Conservation (phyloP, 805 yeast genomes). For the Jamesozyma gamospora region DNA sequence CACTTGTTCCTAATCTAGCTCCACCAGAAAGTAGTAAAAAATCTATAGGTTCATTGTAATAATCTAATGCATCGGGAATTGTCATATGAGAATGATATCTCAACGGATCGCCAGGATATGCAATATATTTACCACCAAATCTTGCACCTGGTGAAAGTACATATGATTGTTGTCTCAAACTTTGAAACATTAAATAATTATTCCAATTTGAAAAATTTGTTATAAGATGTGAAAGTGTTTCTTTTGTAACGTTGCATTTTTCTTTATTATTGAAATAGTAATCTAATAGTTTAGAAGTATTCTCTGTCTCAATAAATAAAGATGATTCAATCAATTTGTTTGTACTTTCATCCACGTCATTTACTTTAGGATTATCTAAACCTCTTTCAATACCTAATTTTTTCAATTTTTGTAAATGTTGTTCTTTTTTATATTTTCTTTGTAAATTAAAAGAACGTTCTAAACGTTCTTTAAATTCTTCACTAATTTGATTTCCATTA, state of each 20-base stretch:
- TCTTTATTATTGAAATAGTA: neutral
- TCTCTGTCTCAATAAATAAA: conserved; percentile 17
- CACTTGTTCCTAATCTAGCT: conserved; percentile 89
- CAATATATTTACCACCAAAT: conserved; percentile 82
- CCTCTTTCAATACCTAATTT: conserved; percentile 10
- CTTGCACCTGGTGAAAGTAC: conserved; percentile 74
- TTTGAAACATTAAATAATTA: conserved; percentile 31
- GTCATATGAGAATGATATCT: conserved; percentile 82
- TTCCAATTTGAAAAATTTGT: conserved; percentile 6
- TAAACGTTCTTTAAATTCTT: conserved; percentile 3
- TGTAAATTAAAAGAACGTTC: conserved; percentile 14
- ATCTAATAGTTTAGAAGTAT: conserved; percentile 7
- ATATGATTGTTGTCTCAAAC: conserved; percentile 32
- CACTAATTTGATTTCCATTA: neutral
- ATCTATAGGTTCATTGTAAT: conserved; percentile 40
- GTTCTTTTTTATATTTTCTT: conserved; percentile 13
- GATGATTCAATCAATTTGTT: conserved; percentile 16
- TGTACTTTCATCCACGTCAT: neutral
- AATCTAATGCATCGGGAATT: conserved; percentile 39
- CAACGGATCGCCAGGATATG: conserved; percentile 92
- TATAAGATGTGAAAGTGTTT: neutral
- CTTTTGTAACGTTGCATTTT: neutral
- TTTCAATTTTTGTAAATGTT: conserved; percentile 14
- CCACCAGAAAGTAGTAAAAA: conserved; percentile 59
- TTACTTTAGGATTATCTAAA: neutral